Conservation (phyloP, 1,139 yeast species). For the Scheffersomyces cryptocercus region DNA sequence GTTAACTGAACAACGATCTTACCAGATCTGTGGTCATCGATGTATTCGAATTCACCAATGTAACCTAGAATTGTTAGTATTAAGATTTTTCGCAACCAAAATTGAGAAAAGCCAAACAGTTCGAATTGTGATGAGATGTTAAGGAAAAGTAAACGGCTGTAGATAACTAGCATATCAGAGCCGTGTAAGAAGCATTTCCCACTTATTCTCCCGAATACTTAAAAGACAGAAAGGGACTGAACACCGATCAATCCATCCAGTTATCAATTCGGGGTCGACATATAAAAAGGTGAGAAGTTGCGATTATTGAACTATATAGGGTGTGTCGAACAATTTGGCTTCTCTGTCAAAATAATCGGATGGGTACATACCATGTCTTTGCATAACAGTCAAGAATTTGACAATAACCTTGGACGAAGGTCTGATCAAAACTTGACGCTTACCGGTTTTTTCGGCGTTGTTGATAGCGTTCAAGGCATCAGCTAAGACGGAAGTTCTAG, state of each 20-base stretch:
- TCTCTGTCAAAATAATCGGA: background rate
- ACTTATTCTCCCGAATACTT: conserved; percentile 86
- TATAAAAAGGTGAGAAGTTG: conserved; percentile 1
- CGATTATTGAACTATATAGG: background rate
- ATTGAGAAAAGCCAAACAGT: conserved; percentile 8
- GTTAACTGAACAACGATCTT: conserved; percentile 94
- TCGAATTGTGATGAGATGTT: conserved; percentile 38
- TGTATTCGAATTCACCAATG: conserved; percentile 98
- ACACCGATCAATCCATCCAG: conserved; percentile 93
- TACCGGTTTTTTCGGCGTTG: conserved; percentile 99
- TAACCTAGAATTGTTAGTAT: conserved; percentile 54
- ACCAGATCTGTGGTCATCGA: conserved; percentile 99
- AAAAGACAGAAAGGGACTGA: conserved; percentile 96
- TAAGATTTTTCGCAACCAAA: conserved; percentile 5
- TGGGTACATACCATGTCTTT: conserved; percentile 69
- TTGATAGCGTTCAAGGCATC: conserved; percentile 98
- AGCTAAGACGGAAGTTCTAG: conserved; percentile 98
- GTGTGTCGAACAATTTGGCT: too few relatives aligned
- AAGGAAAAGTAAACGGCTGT: conserved; percentile 74
- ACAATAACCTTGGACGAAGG: conserved; percentile 98
- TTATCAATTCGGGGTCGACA: conserved; percentile 78
- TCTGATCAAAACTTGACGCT: conserved; percentile 98
- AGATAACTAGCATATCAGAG: conserved; percentile 34
- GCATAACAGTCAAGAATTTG: conserved; percentile 96
- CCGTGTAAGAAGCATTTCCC: conserved; percentile 84